Evolutionary conservation across 164 flowering plant species (phyloP).

Genomic region (Vitis vinifera): DNA sequence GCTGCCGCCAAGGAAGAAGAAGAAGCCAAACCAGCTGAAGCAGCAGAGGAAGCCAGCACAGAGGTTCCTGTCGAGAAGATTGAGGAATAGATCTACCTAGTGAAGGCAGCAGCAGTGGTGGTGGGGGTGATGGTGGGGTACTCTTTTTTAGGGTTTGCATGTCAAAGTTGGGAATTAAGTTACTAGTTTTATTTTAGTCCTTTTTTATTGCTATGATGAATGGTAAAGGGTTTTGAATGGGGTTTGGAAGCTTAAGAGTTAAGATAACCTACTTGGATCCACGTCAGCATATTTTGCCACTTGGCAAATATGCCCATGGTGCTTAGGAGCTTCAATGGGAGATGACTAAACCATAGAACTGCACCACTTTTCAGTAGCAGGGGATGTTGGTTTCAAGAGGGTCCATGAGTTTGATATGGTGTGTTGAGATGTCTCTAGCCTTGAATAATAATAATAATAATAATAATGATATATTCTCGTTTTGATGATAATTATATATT

Average conservation of each 20-base stretch:
- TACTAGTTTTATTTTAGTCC: not conserved
- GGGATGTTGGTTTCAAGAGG: constrained; percentile 1
- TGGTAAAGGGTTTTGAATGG: not conserved
- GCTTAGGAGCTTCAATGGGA: not conserved
- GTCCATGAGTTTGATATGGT: constrained; percentile 12
- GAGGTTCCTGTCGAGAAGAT: constrained; percentile 37
- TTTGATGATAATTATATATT: not conserved
- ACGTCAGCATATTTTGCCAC: constrained; percentile 3
- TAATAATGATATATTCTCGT: not conserved
- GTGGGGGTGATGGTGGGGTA: not conserved
- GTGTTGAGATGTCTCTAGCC: constrained; percentile 12
- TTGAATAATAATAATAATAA: constrained; percentile 12
- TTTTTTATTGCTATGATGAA: not conserved
- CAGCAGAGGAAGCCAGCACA: constrained; percentile 14
- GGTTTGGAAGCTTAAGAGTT: not conserved
- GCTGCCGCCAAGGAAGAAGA: constrained; percentile 5
- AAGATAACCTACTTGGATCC: not conserved
- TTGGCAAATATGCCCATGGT: not conserved
- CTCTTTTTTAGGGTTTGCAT: not conserved
- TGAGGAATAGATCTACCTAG: constrained; percentile 20
- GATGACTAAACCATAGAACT: not conserved
- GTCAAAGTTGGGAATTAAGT: constrained; percentile 2
- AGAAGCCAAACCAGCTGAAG: constrained; percentile 22
- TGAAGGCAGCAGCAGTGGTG: too few species aligned
- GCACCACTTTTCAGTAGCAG: not conserved